A percentile compares a stretch with the other conserved stretches of the same genome.
Evolutionary conservation across 805 yeast species (phyloP).

Genomic region (Zygotorulaspora chibaensis): DNA sequence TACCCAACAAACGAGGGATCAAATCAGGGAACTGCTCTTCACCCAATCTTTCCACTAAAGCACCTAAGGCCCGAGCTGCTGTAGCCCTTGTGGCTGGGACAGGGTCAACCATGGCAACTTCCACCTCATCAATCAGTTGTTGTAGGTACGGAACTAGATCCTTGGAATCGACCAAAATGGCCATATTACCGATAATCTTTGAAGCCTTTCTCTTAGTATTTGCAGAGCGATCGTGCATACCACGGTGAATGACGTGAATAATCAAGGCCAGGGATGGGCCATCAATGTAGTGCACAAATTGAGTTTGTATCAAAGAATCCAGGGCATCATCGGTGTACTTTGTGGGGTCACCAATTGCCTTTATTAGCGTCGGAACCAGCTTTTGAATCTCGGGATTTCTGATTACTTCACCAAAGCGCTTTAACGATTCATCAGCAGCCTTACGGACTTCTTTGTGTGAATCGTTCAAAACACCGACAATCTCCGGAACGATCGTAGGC

Average conservation of each 20-base stretch:
- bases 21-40: slow-evolving; percentile 93
- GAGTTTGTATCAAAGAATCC: slow-evolving; percentile 80
- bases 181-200: slow-evolving; percentile 98
- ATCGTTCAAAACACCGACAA: slow-evolving; percentile 90
- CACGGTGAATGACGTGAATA: slow-evolving; percentile 91
- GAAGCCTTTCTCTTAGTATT: slow-evolving; percentile 88
- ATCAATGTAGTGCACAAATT: slow-evolving; percentile 95
- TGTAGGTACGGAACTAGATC: slow-evolving; percentile 83
- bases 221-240: slow-evolving; percentile 93
- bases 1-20: slow-evolving; percentile 71
- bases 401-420: slow-evolving; percentile 93
- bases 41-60: slow-evolving; percentile 91
- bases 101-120: slow-evolving; percentile 96
- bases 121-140: slow-evolving; percentile 73
- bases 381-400: slow-evolving; percentile 94
- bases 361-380: slow-evolving; percentile 79
- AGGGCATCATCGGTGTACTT: slow-evolving; percentile 82
- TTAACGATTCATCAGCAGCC: slow-evolving; percentile 86
- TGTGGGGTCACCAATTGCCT: slow-evolving; percentile 96
- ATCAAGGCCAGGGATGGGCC: slow-evolving; percentile 96
- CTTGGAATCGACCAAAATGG: slow-evolving; percentile 83
- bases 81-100: slow-evolving; percentile 96
- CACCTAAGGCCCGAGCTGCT: slow-evolving; percentile 95
- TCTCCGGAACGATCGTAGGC: slow-evolving; percentile 89
- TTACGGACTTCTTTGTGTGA: slow-evolving; percentile 95